Conservation (phyloP, 805 yeast species). For the Priceomyces haplophilus region DNA sequence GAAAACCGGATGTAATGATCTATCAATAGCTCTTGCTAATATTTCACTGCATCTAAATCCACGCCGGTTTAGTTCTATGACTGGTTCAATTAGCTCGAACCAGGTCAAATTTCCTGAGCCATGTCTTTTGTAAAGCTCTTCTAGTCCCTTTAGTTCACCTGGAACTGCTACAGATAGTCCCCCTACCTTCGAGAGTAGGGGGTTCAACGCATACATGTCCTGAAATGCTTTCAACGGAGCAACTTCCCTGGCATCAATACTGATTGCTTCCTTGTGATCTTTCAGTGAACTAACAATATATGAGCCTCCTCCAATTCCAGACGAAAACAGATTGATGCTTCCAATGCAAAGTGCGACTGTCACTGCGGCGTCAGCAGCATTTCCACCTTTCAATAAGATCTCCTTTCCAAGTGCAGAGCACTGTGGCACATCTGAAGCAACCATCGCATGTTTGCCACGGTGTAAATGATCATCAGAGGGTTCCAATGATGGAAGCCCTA, state of each 20-base stretch:
- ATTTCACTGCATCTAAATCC: constrained; percentile 53
- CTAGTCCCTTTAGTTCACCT: constrained; percentile 86
- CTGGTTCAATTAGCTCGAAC: constrained; percentile 73
- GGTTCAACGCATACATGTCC: constrained; percentile 59
- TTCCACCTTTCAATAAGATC: constrained; percentile 57
- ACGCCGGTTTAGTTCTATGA: constrained; percentile 54
- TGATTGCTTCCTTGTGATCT: constrained; percentile 44
- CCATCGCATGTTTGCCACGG: constrained; percentile 53
- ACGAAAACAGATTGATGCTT: constrained; percentile 71
- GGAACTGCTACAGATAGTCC: constrained; percentile 91
- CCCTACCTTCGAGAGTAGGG: constrained; percentile 59
- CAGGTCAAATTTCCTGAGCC: constrained; percentile 73
- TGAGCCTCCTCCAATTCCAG: constrained; percentile 94
- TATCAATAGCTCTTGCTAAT: constrained; percentile 33
- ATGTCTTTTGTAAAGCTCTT: constrained; percentile 53
- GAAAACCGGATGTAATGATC: constrained; percentile 25
- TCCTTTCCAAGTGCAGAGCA: constrained; percentile 64
- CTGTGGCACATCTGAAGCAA: constrained; percentile 59
- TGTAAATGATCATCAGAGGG: constrained; percentile 41
- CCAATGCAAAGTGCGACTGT: constrained; percentile 90
- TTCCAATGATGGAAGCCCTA: constrained; percentile 38
- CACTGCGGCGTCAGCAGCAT: constrained; percentile 92
- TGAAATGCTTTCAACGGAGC: constrained; percentile 67
- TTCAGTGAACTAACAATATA: constrained; percentile 46
- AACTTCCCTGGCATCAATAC: constrained; percentile 84